Evolutionary conservation across 1,284 basidiomycete species (phyloP), one percentile per base, ranked within the genome.

Genomic region (Pascua guehoae): DNA sequence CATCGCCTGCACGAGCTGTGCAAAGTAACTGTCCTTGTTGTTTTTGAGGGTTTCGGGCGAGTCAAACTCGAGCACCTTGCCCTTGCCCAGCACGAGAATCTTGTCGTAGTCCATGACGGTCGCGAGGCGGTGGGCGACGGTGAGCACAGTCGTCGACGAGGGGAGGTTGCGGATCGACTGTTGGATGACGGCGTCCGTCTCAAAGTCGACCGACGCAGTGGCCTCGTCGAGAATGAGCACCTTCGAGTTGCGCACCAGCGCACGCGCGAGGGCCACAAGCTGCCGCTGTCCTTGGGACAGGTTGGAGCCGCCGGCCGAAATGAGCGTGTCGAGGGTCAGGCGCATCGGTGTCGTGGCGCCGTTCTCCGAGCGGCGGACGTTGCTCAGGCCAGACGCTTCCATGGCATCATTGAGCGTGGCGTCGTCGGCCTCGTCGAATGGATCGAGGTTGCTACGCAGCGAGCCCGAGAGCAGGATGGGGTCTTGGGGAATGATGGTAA

Each of bases 381-480:
- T 45, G 43, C 71, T 70, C 1, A 82, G 69, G 43, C 81, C 80
- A 40, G 81, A 80, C 8, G 64, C 69, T 57, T 81, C 73, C 4
- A 83, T 72, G 7, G 81, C 81, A 54, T 76, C 78, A 69, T 81
- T 81, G 43, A 83, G 75, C 49, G 75, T 75, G 11, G 82, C 81
- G 69, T 91, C 89, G 51, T 88, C 86, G 66, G 86, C 80, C 67
- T 86, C 81, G 8, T 81, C 82, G 68, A 90, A 91, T 0, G 89
- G 88, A 54, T 81, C 80, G 4, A 94, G 82, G 70, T 93, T 92
- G 62, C 84, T 84, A 42, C 90, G 83, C 46, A 93, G 74, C 2
- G 88, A 89, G 39, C 90, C 89, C 17, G 88, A 89, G 75, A 80
- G 87, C 78, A 86, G 68, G 15, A 74, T 63, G 9, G 89, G 87